phyloP scores from a whole-genome alignment of 768 basidiomycete species.

The Rhodotorula kratochvilovae region DNA sequence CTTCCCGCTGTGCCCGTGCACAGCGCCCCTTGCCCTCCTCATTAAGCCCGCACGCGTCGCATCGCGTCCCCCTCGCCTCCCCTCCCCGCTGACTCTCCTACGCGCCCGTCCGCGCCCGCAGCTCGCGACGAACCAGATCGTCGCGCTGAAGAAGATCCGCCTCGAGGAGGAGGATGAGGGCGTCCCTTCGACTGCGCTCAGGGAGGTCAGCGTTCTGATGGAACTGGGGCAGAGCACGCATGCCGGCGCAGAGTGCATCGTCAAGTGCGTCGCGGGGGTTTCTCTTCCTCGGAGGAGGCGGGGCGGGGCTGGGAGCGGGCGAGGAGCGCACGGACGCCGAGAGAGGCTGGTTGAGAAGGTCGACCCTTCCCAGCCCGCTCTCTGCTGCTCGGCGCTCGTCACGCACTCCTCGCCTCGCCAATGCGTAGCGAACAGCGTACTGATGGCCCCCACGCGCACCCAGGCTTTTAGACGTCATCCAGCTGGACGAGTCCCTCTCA shows the following conservation, averaged over 20 bases:
- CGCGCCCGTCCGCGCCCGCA: background rate
- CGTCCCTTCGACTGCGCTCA: constrained; percentile 93
- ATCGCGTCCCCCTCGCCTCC: background rate
- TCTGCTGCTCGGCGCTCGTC: background rate
- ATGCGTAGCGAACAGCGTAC: too few species aligned
- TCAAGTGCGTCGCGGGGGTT: constrained; percentile 55
- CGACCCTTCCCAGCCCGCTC: background rate
- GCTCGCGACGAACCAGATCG: constrained; percentile 54
- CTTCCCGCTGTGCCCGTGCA: background rate
- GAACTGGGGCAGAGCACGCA: constrained; percentile 77
- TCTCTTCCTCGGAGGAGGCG: background rate
- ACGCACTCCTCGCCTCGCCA: too few species aligned
- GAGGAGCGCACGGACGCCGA: too few species aligned
- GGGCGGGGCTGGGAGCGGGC: background rate
- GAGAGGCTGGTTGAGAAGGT: background rate
- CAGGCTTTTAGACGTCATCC: constrained; percentile 92
- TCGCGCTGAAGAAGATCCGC: constrained; percentile 97
- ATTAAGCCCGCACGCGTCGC: background rate
- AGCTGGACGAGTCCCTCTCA: constrained; percentile 93
- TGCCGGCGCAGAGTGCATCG: constrained; percentile 57
- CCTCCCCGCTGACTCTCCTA: background rate
- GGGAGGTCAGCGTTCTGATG: constrained; percentile 93
- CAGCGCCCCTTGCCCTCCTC: background rate
- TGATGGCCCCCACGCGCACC: background rate
- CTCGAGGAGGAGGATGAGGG: constrained; percentile 98